These are phyloP conservation scores for Chytriomyces hyalinus DNA, from an alignment of 192 early-diverging fungal genomes.

Conservation along the genomic window DNA sequence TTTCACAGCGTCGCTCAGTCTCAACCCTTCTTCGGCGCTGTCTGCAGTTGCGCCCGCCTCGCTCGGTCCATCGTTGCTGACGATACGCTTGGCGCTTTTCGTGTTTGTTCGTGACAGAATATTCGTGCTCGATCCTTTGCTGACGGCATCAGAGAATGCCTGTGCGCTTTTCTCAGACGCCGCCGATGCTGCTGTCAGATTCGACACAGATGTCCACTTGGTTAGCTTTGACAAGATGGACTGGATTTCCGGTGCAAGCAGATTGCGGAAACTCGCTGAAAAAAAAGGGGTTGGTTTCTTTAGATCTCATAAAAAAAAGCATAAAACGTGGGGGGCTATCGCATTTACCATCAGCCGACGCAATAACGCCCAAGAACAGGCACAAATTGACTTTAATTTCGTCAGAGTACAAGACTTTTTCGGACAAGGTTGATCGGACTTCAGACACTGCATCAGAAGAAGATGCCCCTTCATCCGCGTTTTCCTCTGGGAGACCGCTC, in stretches of 20 bases:
- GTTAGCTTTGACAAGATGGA: conserved; percentile 22
- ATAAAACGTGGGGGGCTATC: neutral
- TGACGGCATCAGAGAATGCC: conserved; percentile 5
- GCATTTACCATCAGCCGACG: conserved; percentile 38
- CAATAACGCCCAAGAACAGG: conserved; percentile 43
- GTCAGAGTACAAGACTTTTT: conserved; percentile 41
- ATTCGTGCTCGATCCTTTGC: neutral
- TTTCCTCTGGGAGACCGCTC: conserved; percentile 34
- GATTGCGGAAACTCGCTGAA: conserved; percentile 12
- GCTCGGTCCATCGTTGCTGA: neutral
- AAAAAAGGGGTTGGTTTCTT: neutral
- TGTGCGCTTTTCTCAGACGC: conserved; percentile 32
- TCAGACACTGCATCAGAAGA: neutral
- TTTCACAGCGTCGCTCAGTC: conserved; percentile 26
- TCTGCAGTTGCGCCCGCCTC: neutral
- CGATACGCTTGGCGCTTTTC: conserved; percentile 6
- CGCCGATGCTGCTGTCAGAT: conserved; percentile 25
- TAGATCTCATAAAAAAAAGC: neutral
- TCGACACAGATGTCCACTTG: conserved; percentile 39
- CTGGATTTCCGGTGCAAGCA: conserved; percentile 4
- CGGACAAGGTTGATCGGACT: neutral
- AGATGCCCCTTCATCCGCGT: neutral
- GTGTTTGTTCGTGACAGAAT: conserved; percentile 1
- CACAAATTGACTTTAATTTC: conserved; percentile 53
- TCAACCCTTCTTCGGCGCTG: conserved; percentile 27